Evolutionary conservation across 2,329 filamentous ascomycete genomes (phyloP).

Genomic region (Exophiala alcalophila): DNA sequence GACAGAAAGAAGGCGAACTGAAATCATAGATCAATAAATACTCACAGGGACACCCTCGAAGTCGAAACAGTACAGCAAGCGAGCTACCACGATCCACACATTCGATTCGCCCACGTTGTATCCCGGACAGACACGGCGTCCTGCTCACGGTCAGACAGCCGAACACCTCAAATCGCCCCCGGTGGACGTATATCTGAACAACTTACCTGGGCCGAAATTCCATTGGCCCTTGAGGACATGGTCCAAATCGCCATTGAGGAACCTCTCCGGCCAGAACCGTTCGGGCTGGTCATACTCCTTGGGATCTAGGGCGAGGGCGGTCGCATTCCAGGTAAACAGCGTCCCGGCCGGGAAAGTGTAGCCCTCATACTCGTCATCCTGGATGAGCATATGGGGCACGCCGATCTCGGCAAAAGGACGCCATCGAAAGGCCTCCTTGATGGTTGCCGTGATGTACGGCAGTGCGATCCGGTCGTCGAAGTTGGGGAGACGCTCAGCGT

Average conservation of each 20-base stretch:
- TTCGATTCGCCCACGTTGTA: slow-evolving; percentile 26
- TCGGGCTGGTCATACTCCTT: slow-evolving; percentile 25
- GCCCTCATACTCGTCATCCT: slow-evolving; percentile 39
- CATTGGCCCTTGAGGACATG: slow-evolving; percentile 34
- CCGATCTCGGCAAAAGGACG: slow-evolving; percentile 39
- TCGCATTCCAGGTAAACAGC: slow-evolving; percentile 46
- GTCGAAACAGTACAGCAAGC: slow-evolving; percentile 26
- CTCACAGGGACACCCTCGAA: slow-evolving; percentile 22
- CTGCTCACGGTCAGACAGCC: too few relatives aligned
- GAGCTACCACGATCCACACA: slow-evolving; percentile 22
- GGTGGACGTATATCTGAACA: too few relatives aligned
- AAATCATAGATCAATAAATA: neutral
- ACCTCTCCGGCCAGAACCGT: slow-evolving; percentile 28
- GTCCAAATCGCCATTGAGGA: slow-evolving; percentile 28
- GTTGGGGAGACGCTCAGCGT: slow-evolving; percentile 32
- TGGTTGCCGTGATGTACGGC: slow-evolving; percentile 36
- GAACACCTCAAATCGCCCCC: too few relatives aligned
- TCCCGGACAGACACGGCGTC: slow-evolving; percentile 22
- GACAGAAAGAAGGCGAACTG: slow-evolving; percentile 2
- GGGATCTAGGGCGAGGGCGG: slow-evolving; percentile 44
- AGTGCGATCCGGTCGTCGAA: slow-evolving; percentile 34
- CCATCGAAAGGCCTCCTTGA: slow-evolving; percentile 38
- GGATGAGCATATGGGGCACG: slow-evolving; percentile 35
- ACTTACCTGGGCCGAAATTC: slow-evolving; percentile 25
- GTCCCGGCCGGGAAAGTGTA: slow-evolving; percentile 52